phyloP scores from a whole-genome alignment of 306 rosid genomes.

The Astragalus membranaceus region DNA sequence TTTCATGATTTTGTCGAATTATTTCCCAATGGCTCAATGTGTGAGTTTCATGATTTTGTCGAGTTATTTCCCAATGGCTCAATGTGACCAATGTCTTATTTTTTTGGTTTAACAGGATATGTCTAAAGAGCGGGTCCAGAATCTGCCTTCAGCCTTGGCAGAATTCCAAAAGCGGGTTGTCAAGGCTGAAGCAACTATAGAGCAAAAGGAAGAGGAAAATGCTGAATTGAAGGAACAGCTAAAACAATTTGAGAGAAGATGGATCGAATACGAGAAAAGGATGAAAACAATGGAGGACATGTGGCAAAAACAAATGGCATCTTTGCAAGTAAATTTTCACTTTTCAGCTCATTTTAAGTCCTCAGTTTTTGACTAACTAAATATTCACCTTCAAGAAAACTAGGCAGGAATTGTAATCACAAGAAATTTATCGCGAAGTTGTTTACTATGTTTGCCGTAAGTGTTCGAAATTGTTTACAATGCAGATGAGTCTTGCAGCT shows the following conservation, averaged over 20 bases:
- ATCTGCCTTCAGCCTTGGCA: slow-evolving; percentile 44
- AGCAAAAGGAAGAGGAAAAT: slow-evolving; percentile 88
- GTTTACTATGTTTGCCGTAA: neutral
- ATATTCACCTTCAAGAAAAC: no score
- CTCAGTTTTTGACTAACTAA: neutral
- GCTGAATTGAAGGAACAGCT: slow-evolving; percentile 66
- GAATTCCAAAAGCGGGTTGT: slow-evolving; percentile 70
- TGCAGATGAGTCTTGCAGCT: slow-evolving; percentile 83
- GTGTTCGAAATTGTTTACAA: neutral
- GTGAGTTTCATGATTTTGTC: neutral
- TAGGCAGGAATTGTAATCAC: no score
- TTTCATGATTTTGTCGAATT: neutral
- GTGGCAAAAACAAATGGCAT: slow-evolving; percentile 94
- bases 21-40: neutral
- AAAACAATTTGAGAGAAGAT: slow-evolving; percentile 60
- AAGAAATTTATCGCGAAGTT: neutral
- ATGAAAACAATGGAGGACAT: slow-evolving; percentile 92
- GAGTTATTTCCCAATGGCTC: neutral
- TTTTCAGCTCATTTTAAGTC: slow-evolving; percentile 20
- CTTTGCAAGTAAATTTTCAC: slow-evolving; percentile 86
- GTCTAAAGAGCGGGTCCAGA: slow-evolving; percentile 31
- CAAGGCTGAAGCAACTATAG: slow-evolving; percentile 68
- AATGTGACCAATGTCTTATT: neutral
- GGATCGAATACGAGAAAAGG: slow-evolving; percentile 88
- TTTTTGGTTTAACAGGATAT: slow-evolving; percentile 33